Base-by-base conservation (phyloP, 768 basidiomycete species). In the Leccinum ochraceum region DNA sequence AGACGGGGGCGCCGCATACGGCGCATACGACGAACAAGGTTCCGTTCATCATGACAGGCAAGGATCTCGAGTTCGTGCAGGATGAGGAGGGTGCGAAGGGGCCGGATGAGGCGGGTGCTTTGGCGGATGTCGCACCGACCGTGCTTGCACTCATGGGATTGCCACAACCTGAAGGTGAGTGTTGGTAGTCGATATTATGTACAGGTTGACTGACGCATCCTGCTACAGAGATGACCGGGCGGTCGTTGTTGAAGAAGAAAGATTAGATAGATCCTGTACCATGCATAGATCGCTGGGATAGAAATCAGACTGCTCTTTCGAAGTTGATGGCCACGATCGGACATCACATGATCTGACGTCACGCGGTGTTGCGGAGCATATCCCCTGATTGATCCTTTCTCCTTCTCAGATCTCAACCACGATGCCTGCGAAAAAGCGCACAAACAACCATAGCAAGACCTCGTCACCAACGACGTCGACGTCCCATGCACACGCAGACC, bases 101-200 rank as follows among this genome's bases (percentile, higher is more conserved):
- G 1, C 78, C 79, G 16, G 81, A 83, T 58, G 90, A 91, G 66
- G 81, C 79, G 53, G 91, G 91, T 22, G 90, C 93, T 49, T 74
- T 95, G 65, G 90, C 90, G 63, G 94, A 96, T 74, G 93, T 96
- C 56, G 94, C 95, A 9, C 95, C 94, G 39, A 96, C 95, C 1
- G 78, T 94, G 34, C 77, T 97, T 66, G 91, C 84, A 63, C 74
- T 96, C 42, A 77, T 96, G 83, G 87, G 89, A 39, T 70, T 92
- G 34, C 76, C 83, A 3, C 78, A 90, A 67, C 91, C 90, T 3
- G 80, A 90, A 69, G 88, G 88, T 87, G 59, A 67, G 83, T 53
- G 7, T 0, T 22, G 13, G 9, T 4, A 9, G 26, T 54, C 10
- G 6, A 39, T 8, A 2, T 26, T 17, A n/a, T 1, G 3, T 17